Base-by-base conservation (phyloP, 1,284 basidiomycete species). In the Fomitopsis betulina region DNA sequence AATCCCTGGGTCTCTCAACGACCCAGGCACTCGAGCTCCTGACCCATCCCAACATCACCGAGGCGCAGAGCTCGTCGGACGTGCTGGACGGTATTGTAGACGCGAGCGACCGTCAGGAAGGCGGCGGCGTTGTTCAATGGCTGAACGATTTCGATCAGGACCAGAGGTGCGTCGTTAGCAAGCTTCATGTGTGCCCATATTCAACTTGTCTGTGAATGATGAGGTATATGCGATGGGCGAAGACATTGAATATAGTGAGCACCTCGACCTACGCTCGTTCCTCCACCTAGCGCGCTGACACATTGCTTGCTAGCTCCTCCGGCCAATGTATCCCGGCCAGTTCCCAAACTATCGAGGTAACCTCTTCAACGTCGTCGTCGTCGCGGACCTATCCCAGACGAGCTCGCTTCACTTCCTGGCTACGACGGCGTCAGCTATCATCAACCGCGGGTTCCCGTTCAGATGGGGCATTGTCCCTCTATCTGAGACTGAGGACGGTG, bases 61-160 rank as follows among this genome's bases (percentile, higher is more conserved):
- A 71, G 3, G 75, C 82, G 2, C 82, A 86, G 61, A 77, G 72
- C 54, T 76, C 70, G 50, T 68, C 73, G 2, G 84, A 81, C 54
- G 77, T 82, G 4, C 69, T 91, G 35, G 92, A 94, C 58, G 89
- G 87, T 0, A 66, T 96, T 10, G 89, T 95, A 54, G 95, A 97
- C 71, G 89, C 93, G 2, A 93, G 91, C 61, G 95, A 98, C 70
- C 78, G 91, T n/a, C 67, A 69, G 5, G 95, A 97, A 71, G 90
- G 83, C 1, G 91, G 89, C 0, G 80, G 77, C 15, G 80, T 89
- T 2, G 83, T 97, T 53, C 70, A 86, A 0, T 98, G 91, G 85
- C 88, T 90, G 84, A 98, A 98, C 72, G 89, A 98, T 72, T 73
- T 98, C 25, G 89, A 93, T 73, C 90, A 86, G 61, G 96, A 98